Conservation (phyloP, 2,329 filamentous ascomycete species). For the Monilinia aucupariae region DNA sequence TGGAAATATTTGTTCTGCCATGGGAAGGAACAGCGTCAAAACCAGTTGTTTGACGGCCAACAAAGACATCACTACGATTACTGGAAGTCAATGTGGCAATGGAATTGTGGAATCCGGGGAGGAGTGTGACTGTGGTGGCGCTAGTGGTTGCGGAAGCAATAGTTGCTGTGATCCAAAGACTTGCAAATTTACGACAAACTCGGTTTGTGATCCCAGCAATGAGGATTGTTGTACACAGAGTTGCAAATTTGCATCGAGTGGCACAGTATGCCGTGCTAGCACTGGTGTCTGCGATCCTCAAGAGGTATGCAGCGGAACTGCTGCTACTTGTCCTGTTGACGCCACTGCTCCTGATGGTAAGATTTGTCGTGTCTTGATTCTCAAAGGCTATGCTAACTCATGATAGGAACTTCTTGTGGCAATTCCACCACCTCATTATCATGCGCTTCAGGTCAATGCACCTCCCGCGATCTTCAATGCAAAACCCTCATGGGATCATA, state of each 20-base stretch:
- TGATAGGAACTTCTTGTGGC: constrained; percentile 59
- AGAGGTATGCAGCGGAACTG: constrained; percentile 72
- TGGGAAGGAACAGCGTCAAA: constrained; percentile 71
- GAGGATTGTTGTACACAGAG: constrained; percentile 69
- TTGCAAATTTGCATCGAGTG: constrained; percentile 63
- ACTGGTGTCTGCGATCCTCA: constrained; percentile 78
- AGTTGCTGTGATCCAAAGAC: constrained; percentile 78
- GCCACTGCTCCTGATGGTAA: constrained; percentile 60
- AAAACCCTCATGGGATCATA: constrained; percentile 73
- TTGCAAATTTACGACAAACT: constrained; percentile 69
- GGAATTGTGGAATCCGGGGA: constrained; percentile 93
- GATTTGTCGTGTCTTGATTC: constrained; percentile 1
- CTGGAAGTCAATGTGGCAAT: constrained; percentile 84
- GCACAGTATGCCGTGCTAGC: constrained; percentile 72
- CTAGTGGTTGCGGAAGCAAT: constrained; percentile 64
- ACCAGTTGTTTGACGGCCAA: constrained; percentile 79
- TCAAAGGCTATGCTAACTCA: constrained; percentile 19
- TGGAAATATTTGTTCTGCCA: constrained; percentile 87
- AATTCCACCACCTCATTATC: constrained; percentile 46
- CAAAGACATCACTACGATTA: constrained; percentile 72
- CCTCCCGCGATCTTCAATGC: constrained; percentile 85
- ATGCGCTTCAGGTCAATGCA: constrained; percentile 92
- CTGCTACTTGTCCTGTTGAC: constrained; percentile 70
- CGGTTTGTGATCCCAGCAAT: constrained; percentile 76
- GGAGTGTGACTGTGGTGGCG: constrained; percentile 91